Evolutionary conservation across 805 yeast species (phyloP), one percentile per base, ranked within the genome.

Genomic region (Tetrapisispora iriomotensis): DNA sequence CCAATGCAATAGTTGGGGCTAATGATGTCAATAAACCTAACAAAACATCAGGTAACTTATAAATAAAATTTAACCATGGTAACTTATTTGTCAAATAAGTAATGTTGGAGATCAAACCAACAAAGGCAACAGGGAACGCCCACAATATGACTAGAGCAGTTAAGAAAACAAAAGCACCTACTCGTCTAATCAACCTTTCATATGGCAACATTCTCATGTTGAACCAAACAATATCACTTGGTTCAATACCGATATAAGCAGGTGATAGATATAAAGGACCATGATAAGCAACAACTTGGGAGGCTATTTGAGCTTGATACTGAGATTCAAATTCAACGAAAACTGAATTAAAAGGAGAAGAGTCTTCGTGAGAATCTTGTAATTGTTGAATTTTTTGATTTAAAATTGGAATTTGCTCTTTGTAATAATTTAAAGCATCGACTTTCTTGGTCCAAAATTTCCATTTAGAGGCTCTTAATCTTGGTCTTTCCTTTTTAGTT

Each of bases 121-220:
- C 86, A 56, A 82, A 77, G 3, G 88, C 80, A 29, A 80, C 86
- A 12, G 90, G 90, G 46, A 81, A 61, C 41, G 88, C 71, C 94
- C 94, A 82, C 48, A 78, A 64, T 23, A 77, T 53, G 38, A 80
- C 67, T 32, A 79, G 50, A 1, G 77, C 82, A 18, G 62, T 50
- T 39, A 81, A 72, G 2, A 75, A 76, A 13, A 74, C 66, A 26
- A 63, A 40, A 0, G 88, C 76, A 39, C 68, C 67, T 21, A 69
- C 57, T 25, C 63, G 57, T 64, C 90, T 70, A 10, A 66, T 63
- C 15, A 79, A 56, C 50, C 78, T 64, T 60, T 82, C 94, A 82
- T 85, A 80, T 88, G 92, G 82, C 50, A 75, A 75, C 60, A 82
- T 58, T 55, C 92, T 70, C 75, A 82, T 65, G 57, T 82, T 82